phyloP scores from a whole-genome alignment of 169 alveolate species.

The Cryptosporidium bovis region DNA sequence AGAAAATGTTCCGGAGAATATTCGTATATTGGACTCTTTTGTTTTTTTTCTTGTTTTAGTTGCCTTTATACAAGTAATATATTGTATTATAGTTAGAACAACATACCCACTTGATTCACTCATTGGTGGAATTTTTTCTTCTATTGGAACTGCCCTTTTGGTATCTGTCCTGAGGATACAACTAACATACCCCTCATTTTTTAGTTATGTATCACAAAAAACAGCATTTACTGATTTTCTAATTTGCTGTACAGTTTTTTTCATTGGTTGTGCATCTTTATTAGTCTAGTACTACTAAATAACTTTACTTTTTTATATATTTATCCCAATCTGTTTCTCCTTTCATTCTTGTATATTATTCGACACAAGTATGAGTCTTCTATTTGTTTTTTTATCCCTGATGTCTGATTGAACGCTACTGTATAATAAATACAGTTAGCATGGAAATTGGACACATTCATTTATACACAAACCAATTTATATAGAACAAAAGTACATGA shows the following conservation, averaged over 20 bases:
- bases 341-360: no score
- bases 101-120: constrained; percentile 62
- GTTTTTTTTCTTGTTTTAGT: constrained; percentile 9
- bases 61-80: constrained; percentile 39
- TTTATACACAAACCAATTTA: no score
- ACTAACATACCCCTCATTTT: constrained; percentile 28
- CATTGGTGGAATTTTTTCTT: constrained; percentile 56
- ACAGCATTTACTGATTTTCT: constrained; percentile 70
- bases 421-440: no score
- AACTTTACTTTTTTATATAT: not conserved
- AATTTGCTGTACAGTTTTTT: constrained; percentile 56
- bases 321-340: no score
- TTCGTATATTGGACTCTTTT: constrained; percentile 45
- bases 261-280: constrained; percentile 73
- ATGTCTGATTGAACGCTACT: no score
- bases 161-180: constrained; percentile 68
- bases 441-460: no score
- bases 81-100: constrained; percentile 28
- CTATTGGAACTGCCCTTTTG: constrained; percentile 68
- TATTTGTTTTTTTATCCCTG: no score
- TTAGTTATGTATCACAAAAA: constrained; percentile 51
- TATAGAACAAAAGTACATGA: no score
- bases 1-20: constrained; percentile 41
- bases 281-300: constrained; percentile 4
- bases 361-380: no score